These are phyloP conservation scores for Umbelopsis sp. DNA, from an alignment of 371 early-diverging fungal genomes.

Conservation along the genomic window DNA sequence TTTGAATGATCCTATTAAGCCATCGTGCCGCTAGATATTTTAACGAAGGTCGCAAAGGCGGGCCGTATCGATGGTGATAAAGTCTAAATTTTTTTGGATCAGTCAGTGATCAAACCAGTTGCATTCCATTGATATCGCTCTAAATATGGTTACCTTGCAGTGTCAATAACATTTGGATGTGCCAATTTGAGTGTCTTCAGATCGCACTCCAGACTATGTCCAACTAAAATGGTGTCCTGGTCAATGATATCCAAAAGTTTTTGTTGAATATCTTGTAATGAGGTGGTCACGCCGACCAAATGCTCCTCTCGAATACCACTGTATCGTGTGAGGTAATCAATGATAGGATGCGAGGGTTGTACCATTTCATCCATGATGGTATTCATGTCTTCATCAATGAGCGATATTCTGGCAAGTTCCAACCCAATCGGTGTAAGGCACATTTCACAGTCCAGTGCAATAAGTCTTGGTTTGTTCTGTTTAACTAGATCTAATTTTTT, in stretches of 20 bases:
- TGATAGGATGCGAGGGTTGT: conserved; percentile 64
- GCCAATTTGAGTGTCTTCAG: conserved; percentile 48
- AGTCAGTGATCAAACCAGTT: conserved; percentile 36
- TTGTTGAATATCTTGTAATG: conserved; percentile 62
- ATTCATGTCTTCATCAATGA: conserved; percentile 58
- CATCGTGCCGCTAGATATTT: conserved; percentile 57
- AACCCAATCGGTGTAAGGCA: conserved; percentile 64
- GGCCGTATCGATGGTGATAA: conserved; percentile 64
- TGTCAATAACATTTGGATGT: conserved; percentile 40
- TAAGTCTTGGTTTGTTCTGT: conserved; percentile 25
- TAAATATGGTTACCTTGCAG: not conserved
- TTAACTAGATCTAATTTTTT: conserved; percentile 24
- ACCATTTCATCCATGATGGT: conserved; percentile 74
- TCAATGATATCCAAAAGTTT: conserved; percentile 57
- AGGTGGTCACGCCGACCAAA: conserved; percentile 55
- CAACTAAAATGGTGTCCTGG: conserved; percentile 62
- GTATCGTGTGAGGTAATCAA: conserved; percentile 72
- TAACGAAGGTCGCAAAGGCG: conserved; percentile 61
- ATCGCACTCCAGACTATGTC: conserved; percentile 49
- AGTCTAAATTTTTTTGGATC: conserved; percentile 70
- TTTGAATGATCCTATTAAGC: conserved; percentile 67
- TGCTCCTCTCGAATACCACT: conserved; percentile 72
- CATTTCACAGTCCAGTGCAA: conserved; percentile 89
- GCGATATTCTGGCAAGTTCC: conserved; percentile 72
- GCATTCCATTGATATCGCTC: too few species aligned